Evolutionary conservation across 2,329 filamentous ascomycete species (phyloP).

Genomic region (Dendrostoma leiphaemia): DNA sequence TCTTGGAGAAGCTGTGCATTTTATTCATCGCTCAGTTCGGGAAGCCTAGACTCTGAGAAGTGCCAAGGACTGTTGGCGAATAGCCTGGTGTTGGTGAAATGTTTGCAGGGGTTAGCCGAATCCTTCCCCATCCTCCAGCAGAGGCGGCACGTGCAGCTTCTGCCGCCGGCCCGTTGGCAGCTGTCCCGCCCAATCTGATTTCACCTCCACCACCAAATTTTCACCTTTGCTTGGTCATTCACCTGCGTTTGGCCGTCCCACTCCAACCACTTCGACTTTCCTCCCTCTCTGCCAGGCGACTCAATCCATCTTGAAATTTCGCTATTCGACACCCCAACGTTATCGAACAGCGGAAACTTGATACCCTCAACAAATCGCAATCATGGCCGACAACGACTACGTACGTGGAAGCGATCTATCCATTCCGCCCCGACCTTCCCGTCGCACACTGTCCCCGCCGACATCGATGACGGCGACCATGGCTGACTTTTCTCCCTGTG

Average conservation of each 20-base stretch:
- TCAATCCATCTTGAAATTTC: constrained; percentile 22
- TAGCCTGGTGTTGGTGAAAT: too few relatives aligned
- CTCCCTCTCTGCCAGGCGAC: constrained; percentile 7
- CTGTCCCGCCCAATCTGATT: too few relatives aligned
- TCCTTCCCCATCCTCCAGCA: too few relatives aligned
- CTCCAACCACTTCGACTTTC: constrained; percentile 17
- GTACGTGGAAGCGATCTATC: constrained; percentile 26
- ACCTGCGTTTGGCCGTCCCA: constrained; percentile 10
- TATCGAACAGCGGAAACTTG: constrained; percentile 37
- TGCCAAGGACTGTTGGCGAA: too few relatives aligned
- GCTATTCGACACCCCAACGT: constrained; percentile 33
- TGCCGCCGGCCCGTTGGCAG: too few relatives aligned
- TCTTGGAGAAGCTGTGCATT: too few relatives aligned
- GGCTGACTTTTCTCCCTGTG: constrained; percentile 13
- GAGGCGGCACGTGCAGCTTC: too few relatives aligned
- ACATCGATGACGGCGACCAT: constrained; percentile 12
- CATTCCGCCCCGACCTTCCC: background rate
- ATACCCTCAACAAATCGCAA: constrained; percentile 45
- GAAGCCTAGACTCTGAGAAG: too few relatives aligned
- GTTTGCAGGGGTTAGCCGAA: too few relatives aligned
- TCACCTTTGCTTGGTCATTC: constrained; percentile 1
- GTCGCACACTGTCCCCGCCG: background rate
- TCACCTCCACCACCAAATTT: too few relatives aligned
- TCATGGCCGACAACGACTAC: constrained; percentile 67
- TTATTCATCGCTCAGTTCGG: too few relatives aligned